These are phyloP conservation scores for Oryza meridionalis DNA, from an alignment of 176 grass and related monocot species.

Conservation along the genomic window DNA sequence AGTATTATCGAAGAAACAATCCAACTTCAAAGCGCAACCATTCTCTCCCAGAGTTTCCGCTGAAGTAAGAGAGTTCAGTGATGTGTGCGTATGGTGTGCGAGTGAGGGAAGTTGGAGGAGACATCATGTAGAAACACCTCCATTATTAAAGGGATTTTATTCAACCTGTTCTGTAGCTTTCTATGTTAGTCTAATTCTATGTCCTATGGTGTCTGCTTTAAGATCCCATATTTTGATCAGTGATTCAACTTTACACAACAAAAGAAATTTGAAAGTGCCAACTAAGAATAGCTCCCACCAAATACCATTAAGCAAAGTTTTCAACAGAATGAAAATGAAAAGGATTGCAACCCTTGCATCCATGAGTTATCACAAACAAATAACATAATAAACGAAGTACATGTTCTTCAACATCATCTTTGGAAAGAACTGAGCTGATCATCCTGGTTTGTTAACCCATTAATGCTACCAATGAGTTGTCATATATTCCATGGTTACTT, in stretches of 20 bases:
- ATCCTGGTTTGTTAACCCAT: neutral
- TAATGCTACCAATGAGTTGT: neutral
- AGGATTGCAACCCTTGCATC: neutral
- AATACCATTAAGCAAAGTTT: neutral
- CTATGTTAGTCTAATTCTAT: neutral
- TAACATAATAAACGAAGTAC: neutral
- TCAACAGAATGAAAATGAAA: neutral
- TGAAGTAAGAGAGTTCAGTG: too few species aligned
- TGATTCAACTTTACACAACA: neutral
- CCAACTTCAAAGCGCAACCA: too few species aligned
- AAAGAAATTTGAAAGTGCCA: neutral
- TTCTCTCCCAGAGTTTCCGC: too few species aligned
- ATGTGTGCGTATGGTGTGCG: too few species aligned
- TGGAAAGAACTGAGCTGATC: neutral
- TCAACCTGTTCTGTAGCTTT: neutral
- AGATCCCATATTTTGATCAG: neutral
- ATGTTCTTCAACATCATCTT: neutral
- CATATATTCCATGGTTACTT: slow-evolving; percentile 3
- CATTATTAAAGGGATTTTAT: neutral
- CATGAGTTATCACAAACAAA: too few species aligned
- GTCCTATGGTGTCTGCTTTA: slow-evolving; percentile 1
- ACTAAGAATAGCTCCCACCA: neutral
- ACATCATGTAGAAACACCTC: slow-evolving; percentile 36
- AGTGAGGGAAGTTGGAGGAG: neutral
- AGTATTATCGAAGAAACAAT: too few species aligned